Percentiles rank a stretch among this genome's conserved stretches.
phyloP scores from a whole-genome alignment of 2,329 filamentous ascomycete species.

The Ilyonectria mors-panacis region DNA sequence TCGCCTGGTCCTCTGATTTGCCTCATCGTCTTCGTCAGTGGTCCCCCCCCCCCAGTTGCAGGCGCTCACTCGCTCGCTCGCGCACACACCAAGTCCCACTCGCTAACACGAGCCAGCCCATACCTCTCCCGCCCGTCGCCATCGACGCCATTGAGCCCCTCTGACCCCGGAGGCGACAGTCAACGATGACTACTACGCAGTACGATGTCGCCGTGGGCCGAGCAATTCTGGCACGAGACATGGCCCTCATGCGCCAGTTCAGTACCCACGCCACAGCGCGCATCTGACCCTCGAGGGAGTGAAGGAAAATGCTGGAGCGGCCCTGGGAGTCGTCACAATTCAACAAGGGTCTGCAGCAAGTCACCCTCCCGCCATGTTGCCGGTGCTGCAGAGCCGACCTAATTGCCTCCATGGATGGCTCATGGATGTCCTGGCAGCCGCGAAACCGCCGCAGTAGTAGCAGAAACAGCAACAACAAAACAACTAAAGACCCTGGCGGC shows the following conservation, averaged over 20 bases:
- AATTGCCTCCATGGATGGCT: conserved; percentile 24
- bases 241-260: conserved; percentile 47
- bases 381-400: conserved; percentile 22
- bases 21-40: conserved; percentile 27
- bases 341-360: conserved; percentile 28
- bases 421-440: conserved; percentile 23
- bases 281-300: conserved; percentile 38
- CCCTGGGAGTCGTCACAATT: conserved; percentile 18
- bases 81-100: conserved; percentile 6
- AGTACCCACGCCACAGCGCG: conserved; percentile 43
- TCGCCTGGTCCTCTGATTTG: conserved; percentile 34
- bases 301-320: conserved; percentile 40
- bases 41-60: conserved; percentile 21
- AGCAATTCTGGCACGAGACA: conserved; percentile 48
- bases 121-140: conserved; percentile 49
- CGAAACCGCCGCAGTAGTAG: conserved; percentile 18
- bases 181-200: conserved; percentile 31
- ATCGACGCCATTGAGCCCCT: conserved; percentile 48
- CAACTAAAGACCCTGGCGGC: conserved; percentile 39
- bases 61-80: conserved; percentile 41
- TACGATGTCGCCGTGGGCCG: conserved; percentile 47
- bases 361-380: conserved; percentile 15
- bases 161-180: conserved; percentile 45
- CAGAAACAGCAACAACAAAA: conserved; percentile 40
- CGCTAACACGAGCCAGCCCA: conserved; percentile 46